A percentile compares a stretch with the other conserved stretches of the same genome.
Evolutionary conservation across 202 grass and related monocot species (phyloP).

Genomic region (Carex arenaria): DNA sequence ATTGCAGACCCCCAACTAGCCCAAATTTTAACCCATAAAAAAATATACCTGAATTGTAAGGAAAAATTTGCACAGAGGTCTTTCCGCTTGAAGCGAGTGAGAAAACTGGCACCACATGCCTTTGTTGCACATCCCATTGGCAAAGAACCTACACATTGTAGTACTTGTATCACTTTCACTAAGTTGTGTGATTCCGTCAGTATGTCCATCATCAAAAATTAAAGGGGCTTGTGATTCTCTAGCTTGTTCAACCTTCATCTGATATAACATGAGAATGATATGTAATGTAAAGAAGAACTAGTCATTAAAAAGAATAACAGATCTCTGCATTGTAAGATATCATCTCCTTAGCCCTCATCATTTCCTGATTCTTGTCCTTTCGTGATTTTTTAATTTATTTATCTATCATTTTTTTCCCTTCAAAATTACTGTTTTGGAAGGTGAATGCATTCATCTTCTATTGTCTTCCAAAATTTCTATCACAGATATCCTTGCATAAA

Average conservation of each 20-base stretch:
- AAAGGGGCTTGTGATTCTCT: background rate
- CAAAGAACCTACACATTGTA: slow-evolving; percentile 59
- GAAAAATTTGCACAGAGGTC: slow-evolving; percentile 75
- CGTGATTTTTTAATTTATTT: background rate
- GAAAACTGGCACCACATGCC: slow-evolving; percentile 64
- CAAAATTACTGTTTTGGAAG: background rate
- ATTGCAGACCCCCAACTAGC: background rate
- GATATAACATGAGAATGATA: background rate
- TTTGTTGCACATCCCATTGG: slow-evolving; percentile 51
- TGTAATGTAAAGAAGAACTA: slow-evolving; percentile 3
- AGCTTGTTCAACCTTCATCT: slow-evolving; percentile 30
- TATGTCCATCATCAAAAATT: slow-evolving; percentile 11
- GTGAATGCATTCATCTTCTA: background rate
- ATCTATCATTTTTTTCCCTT: background rate
- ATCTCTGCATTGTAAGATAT: background rate
- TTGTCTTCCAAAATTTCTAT: background rate
- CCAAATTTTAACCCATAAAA: background rate
- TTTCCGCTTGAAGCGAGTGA: slow-evolving; percentile 56
- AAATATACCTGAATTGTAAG: slow-evolving; percentile 65
- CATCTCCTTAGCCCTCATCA: background rate
- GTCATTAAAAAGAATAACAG: background rate
- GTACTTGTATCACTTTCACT: slow-evolving; percentile 20
- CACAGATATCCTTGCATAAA: background rate
- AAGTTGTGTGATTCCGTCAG: slow-evolving; percentile 31
- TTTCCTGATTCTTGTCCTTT: background rate